These are phyloP conservation scores for Aspergillus tubingensis DNA, from an alignment of 2,329 filamentous ascomycete species.

Conservation along the genomic window DNA sequence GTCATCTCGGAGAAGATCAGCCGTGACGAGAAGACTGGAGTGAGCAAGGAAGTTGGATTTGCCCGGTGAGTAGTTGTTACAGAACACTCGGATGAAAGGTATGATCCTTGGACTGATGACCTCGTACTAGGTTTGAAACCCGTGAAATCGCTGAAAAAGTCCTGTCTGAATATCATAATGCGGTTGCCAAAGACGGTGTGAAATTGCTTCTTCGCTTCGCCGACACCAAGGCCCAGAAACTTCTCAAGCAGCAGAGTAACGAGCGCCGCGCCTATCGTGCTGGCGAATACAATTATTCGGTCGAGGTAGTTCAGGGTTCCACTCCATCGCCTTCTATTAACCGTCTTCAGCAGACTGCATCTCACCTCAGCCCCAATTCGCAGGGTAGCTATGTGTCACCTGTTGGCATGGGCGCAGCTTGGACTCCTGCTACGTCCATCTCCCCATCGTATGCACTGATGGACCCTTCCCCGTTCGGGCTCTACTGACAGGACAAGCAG, in stretches of 20 bases:
- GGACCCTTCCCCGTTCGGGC: background rate
- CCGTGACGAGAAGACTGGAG: constrained; percentile 78
- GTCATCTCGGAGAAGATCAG: constrained; percentile 95
- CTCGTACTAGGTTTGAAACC: constrained; percentile 70
- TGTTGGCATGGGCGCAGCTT: constrained; percentile 42
- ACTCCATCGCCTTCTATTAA: constrained; percentile 48
- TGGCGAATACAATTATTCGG: constrained; percentile 78
- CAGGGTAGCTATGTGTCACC: constrained; percentile 48
- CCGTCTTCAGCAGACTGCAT: constrained; percentile 42
- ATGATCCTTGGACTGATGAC: constrained; percentile 9
- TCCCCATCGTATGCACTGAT: constrained; percentile 47
- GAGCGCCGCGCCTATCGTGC: constrained; percentile 94
- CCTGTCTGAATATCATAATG: constrained; percentile 82
- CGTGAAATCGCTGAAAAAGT: constrained; percentile 90
- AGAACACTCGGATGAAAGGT: background rate
- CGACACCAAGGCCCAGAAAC: constrained; percentile 94
- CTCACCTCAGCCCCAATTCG: constrained; percentile 46
- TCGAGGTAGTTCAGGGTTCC: constrained; percentile 48
- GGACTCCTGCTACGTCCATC: constrained; percentile 52
- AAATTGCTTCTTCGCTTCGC: constrained; percentile 94
- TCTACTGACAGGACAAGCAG: constrained; percentile 37
- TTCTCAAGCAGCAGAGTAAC: constrained; percentile 92
- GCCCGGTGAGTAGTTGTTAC: constrained; percentile 65
- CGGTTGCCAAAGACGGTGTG: constrained; percentile 74
- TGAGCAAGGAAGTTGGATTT: constrained; percentile 95